phyloP scores from a whole-genome alignment of 2,329 filamentous ascomycete species.

The Incumbomyces lentus region DNA sequence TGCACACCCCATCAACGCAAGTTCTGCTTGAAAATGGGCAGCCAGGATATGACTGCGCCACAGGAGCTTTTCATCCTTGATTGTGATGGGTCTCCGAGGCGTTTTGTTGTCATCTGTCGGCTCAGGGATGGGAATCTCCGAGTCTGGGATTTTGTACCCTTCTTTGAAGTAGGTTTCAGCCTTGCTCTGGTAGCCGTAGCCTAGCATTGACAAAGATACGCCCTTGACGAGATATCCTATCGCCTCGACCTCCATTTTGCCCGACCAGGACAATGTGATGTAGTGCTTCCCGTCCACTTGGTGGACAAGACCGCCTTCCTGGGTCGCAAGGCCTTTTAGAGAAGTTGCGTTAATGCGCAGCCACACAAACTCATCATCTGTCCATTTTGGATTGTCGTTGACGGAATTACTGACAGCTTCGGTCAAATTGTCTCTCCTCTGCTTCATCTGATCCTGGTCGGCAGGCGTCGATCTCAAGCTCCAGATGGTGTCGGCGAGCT shows the following conservation, averaged over 20 bases:
- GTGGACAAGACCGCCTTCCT: conserved; percentile 32
- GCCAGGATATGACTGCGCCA: conserved; percentile 58
- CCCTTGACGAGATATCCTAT: conserved; percentile 51
- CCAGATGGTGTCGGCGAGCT: conserved; percentile 52
- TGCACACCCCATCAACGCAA: conserved; percentile 58
- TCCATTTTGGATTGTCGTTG: conserved; percentile 34
- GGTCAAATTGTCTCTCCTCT: conserved; percentile 49
- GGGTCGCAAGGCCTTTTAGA: conserved; percentile 12
- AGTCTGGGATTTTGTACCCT: conserved; percentile 35
- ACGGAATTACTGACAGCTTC: conserved; percentile 37
- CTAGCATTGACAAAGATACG: conserved; percentile 45
- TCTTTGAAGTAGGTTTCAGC: conserved; percentile 48
- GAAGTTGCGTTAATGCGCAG: conserved; percentile 32
- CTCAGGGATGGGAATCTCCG: not conserved
- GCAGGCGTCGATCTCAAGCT: conserved; percentile 42
- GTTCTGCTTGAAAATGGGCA: conserved; percentile 56
- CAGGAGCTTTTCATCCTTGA: conserved; percentile 17
- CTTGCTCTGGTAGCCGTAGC: conserved; percentile 44
- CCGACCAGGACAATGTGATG: conserved; percentile 51
- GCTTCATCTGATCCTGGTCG: conserved; percentile 39
- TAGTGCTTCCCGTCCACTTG: conserved; percentile 33
- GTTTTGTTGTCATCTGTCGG: conserved; percentile 34
- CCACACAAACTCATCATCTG: conserved; percentile 36
- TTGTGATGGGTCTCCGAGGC: conserved; percentile 12
- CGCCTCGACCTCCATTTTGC: conserved; percentile 48